phyloP scores from a whole-genome alignment of 2,329 filamentous ascomycete species.

The Ophiostoma himal-ulmi region DNA sequence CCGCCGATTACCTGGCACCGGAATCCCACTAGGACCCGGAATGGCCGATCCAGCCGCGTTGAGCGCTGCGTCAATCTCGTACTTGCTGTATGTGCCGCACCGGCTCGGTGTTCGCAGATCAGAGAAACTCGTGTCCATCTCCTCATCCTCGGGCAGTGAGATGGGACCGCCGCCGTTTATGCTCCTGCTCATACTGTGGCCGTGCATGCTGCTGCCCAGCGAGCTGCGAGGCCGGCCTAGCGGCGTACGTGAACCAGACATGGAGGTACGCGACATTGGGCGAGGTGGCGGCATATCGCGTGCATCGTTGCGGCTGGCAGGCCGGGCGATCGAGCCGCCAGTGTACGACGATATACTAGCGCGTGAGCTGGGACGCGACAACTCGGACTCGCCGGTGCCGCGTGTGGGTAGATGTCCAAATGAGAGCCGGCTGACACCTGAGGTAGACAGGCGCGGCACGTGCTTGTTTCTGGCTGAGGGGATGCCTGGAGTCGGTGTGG shows the following conservation, averaged over 20 bases:
- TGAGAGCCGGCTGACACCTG: conserved; percentile 57
- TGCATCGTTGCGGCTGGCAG: conserved; percentile 43
- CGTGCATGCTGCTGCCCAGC: conserved; percentile 52
- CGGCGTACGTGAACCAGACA: conserved; percentile 57
- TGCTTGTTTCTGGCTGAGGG: conserved; percentile 37
- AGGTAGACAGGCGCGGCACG: conserved; percentile 54
- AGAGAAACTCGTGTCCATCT: conserved; percentile 39
- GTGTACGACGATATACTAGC: conserved; percentile 53
- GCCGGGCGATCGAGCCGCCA: conserved; percentile 41
- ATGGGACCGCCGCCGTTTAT: conserved; percentile 29
- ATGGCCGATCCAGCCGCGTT: conserved; percentile 34
- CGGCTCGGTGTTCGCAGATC: conserved; percentile 50
- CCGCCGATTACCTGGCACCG: conserved; percentile 41
- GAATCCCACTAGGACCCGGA: conserved; percentile 29
- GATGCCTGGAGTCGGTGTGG: conserved; percentile 45
- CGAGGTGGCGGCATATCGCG: conserved; percentile 48
- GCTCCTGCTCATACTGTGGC: conserved; percentile 53
- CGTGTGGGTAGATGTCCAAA: conserved; percentile 54
- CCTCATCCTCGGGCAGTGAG: conserved; percentile 43
- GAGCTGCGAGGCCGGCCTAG: conserved; percentile 66
- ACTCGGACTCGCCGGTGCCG: conserved; percentile 40
- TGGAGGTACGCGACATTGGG: conserved; percentile 60
- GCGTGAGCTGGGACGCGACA: conserved; percentile 67
- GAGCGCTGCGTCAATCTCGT: conserved; percentile 38
- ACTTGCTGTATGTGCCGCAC: conserved; percentile 48